phyloP scores from a whole-genome alignment of 306 rosid genomes.

The Sophora flavescens region DNA sequence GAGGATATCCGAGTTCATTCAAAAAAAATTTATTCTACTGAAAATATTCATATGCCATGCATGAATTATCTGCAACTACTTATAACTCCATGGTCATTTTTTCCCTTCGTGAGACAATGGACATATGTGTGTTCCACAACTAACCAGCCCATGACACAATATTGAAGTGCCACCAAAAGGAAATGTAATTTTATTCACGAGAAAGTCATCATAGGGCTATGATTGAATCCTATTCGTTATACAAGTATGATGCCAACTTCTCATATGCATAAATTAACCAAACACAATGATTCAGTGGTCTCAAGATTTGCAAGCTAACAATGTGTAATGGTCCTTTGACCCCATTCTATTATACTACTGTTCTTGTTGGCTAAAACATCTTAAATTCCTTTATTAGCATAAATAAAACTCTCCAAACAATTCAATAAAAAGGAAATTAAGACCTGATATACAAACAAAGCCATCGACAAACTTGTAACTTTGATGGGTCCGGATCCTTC shows the following conservation, averaged over 20 bases:
- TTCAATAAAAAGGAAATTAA: background rate
- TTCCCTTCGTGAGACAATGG: slow-evolving; percentile 8
- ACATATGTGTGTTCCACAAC: background rate
- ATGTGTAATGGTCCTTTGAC: too few relatives aligned
- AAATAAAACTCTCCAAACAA: background rate
- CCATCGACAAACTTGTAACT: background rate
- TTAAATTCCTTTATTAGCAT: background rate
- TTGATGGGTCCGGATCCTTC: background rate
- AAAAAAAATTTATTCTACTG: background rate
- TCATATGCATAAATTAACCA: background rate
- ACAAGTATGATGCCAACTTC: background rate
- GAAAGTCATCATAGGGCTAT: slow-evolving; percentile 3
- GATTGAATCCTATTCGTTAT: slow-evolving; percentile 11
- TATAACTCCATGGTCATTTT: background rate
- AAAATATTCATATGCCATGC: slow-evolving; percentile 5
- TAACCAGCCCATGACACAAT: background rate
- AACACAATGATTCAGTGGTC: background rate
- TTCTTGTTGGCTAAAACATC: background rate
- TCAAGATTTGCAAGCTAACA: background rate
- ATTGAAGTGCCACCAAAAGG: background rate
- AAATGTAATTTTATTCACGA: background rate
- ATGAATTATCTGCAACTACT: background rate
- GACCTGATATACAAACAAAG: background rate
- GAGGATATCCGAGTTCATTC: too few relatives aligned
- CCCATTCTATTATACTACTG: too few relatives aligned